These are phyloP conservation scores for Isochrysis galbana DNA, from an alignment of 78 protist species.

Conservation along the genomic window DNA sequence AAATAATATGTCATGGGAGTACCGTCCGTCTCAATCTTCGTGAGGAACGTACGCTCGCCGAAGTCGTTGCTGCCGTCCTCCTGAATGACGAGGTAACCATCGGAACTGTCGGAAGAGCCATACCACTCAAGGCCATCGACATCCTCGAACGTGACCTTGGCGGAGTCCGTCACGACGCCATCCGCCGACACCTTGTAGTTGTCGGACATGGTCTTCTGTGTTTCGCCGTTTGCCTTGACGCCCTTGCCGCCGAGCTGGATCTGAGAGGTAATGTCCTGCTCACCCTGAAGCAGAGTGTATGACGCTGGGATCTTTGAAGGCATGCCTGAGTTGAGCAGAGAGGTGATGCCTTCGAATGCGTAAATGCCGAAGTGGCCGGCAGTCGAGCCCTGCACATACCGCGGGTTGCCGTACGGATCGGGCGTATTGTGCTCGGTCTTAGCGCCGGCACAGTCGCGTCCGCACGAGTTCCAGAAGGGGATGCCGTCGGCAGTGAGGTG, in stretches of 20 bases:
- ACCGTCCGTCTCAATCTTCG: background rate
- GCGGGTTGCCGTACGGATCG: background rate
- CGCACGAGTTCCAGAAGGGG: background rate
- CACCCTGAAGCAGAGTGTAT: background rate
- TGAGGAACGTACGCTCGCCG: background rate
- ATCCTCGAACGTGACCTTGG: background rate
- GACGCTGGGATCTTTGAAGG: background rate
- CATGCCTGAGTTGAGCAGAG: background rate
- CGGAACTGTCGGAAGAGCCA: background rate
- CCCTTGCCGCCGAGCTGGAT: conserved; percentile 3
- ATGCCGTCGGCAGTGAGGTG: background rate
- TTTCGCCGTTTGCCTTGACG: background rate
- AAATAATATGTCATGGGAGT: background rate
- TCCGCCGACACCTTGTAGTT: background rate
- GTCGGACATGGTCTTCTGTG: background rate
- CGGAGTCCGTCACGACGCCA: background rate
- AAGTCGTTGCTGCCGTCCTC: background rate
- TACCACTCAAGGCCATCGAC: background rate
- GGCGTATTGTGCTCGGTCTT: conserved; percentile 14
- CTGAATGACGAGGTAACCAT: background rate
- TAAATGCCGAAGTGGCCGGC: background rate
- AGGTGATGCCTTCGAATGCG: background rate
- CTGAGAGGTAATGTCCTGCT: background rate
- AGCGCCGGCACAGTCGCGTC: background rate
- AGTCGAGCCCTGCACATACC: background rate